Percentiles rank a stretch among this genome's conserved stretches.
phyloP scores from a whole-genome alignment of 176 grass and related monocot species.

The Guadua angustifolia region DNA sequence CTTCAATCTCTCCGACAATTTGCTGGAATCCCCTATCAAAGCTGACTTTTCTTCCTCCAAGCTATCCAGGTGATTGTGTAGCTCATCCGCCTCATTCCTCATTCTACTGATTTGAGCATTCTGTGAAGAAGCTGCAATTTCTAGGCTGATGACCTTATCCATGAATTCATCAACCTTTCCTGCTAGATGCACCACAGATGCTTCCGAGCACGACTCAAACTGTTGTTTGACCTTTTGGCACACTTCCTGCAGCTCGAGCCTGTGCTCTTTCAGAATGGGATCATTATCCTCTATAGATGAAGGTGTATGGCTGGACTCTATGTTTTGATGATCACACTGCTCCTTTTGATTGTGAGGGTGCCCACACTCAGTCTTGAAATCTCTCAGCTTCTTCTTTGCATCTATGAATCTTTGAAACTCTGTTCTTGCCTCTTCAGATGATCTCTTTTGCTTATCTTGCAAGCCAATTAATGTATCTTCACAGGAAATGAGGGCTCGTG shows the following conservation, averaged over 20 bases:
- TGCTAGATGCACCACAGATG: constrained; percentile 60
- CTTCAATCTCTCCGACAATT: constrained; percentile 57
- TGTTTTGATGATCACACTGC: constrained; percentile 29
- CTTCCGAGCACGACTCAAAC: constrained; percentile 49
- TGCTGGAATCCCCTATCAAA: constrained; percentile 49
- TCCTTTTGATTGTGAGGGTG: constrained; percentile 36
- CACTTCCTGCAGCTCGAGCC: constrained; percentile 56
- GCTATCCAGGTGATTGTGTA: constrained; percentile 49
- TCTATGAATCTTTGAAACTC: constrained; percentile 63
- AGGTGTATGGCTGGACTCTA: constrained; percentile 13
- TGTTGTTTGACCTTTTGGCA: constrained; percentile 60
- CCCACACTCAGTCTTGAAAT: constrained; percentile 56
- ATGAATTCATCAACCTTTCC: constrained; percentile 67
- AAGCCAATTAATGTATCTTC: constrained; percentile 79
- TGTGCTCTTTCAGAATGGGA: constrained; percentile 48
- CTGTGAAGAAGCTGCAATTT: constrained; percentile 60
- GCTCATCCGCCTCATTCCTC: constrained; percentile 61
- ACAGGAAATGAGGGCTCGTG: constrained; percentile 76
- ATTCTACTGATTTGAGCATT: constrained; percentile 67
- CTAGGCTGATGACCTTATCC: constrained; percentile 66
- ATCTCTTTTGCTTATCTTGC: constrained; percentile 62
- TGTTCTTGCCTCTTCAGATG: constrained; percentile 53
- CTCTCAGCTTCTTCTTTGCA: constrained; percentile 67
- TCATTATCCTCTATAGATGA: constrained; percentile 2
- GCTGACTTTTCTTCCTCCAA: constrained; percentile 55